phyloP scores from a whole-genome alignment of 176 grass and related monocot species.

The Raddia guianensis region DNA sequence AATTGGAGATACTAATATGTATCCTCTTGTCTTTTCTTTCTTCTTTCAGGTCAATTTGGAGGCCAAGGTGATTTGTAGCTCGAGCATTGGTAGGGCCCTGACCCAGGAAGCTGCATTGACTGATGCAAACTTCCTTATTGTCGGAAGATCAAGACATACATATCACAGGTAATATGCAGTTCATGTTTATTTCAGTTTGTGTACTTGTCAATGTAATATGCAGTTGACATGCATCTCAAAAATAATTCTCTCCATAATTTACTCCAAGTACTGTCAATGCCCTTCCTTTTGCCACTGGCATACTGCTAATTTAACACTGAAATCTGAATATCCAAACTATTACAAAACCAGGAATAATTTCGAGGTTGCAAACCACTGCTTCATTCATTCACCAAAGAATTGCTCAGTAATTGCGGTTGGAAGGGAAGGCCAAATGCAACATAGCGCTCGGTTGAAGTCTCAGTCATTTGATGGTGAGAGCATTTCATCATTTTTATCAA shows the following conservation, averaged over 20 bases:
- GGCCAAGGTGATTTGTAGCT: slow-evolving; percentile 75
- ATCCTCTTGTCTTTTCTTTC: slow-evolving; percentile 6
- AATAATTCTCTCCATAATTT: background rate
- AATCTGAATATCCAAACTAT: background rate
- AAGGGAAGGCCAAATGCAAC: slow-evolving; percentile 44
- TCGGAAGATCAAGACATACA: slow-evolving; percentile 72
- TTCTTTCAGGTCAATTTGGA: slow-evolving; percentile 79
- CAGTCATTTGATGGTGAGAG: slow-evolving; percentile 61
- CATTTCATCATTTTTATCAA: background rate
- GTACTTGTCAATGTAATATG: background rate
- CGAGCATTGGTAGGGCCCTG: slow-evolving; percentile 79
- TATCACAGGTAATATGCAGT: slow-evolving; percentile 46
- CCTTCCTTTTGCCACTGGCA: background rate
- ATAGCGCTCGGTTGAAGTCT: slow-evolving; percentile 34
- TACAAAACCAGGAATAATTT: slow-evolving; percentile 57
- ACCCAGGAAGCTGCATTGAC: slow-evolving; percentile 61
- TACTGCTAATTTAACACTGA: slow-evolving; percentile 8
- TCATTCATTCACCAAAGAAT: slow-evolving; percentile 65
- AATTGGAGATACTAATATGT: background rate
- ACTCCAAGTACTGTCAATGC: background rate
- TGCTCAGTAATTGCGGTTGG: slow-evolving; percentile 77
- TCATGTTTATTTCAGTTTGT: background rate
- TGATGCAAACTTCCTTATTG: slow-evolving; percentile 68
- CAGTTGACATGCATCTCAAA: background rate
- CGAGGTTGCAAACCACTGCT: slow-evolving; percentile 77